These are phyloP conservation scores for Aspergillus oerlinghausenensis DNA, from an alignment of 2,329 filamentous ascomycete genomes.

Conservation along the genomic window DNA sequence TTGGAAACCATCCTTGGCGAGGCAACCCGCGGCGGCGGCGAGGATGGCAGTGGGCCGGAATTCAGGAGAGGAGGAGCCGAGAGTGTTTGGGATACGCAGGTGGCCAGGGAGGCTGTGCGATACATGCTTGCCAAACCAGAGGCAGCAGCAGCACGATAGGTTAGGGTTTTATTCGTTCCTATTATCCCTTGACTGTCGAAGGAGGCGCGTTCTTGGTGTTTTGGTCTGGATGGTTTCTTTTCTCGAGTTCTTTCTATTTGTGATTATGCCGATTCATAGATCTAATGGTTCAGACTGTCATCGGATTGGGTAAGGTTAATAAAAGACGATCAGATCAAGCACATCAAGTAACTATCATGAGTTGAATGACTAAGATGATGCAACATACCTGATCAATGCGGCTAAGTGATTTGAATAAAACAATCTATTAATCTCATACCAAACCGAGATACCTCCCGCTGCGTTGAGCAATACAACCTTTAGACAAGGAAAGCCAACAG, in stretches of 20 bases:
- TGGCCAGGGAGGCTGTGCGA: conserved; percentile 59
- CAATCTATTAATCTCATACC: not conserved
- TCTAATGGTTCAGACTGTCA: not conserved
- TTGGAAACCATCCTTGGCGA: conserved; percentile 85
- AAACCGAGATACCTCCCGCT: not conserved
- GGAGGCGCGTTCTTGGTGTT: conserved; percentile 5
- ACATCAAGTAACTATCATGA: too few relatives aligned
- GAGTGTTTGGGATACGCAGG: conserved; percentile 60
- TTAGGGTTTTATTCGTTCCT: conserved; percentile 12
- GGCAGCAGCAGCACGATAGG: conserved; percentile 24
- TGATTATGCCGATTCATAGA: not conserved
- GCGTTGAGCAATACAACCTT: not conserved
- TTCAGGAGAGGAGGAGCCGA: conserved; percentile 49
- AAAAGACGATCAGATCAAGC: not conserved
- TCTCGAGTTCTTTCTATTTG: not conserved
- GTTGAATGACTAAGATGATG: not conserved
- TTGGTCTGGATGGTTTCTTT: not conserved
- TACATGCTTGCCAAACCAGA: conserved; percentile 54
- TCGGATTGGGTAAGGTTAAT: not conserved
- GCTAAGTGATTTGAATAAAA: not conserved
- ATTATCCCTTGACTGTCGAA: conserved; percentile 9
- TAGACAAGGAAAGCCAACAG: not conserved
- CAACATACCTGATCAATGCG: not conserved
- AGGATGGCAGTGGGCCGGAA: conserved; percentile 49
- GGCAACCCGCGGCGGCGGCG: conserved; percentile 54